These are phyloP conservation scores for Ophiostoma triangulosporum DNA, from an alignment of 2,329 filamentous ascomycete species.

Conservation along the genomic window DNA sequence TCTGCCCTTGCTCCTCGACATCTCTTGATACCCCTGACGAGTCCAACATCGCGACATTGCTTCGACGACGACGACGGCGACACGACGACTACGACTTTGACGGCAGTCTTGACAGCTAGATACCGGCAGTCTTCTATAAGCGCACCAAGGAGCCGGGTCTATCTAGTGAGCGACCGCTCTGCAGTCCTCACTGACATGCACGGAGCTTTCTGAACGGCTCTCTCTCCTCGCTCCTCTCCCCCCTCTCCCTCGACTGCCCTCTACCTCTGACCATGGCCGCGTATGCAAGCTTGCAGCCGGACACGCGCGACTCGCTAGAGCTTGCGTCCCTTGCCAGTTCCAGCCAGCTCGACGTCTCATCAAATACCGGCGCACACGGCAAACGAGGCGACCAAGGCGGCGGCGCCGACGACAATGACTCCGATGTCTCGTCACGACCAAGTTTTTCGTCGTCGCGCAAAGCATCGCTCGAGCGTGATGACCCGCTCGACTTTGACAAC, in stretches of 20 bases:
- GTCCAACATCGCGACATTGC: background rate
- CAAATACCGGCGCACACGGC: slow-evolving; percentile 40
- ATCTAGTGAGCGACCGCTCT: background rate
- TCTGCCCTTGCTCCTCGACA: background rate
- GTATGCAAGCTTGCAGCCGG: slow-evolving; percentile 31
- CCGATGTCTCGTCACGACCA: slow-evolving; percentile 58
- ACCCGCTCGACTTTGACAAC: slow-evolving; percentile 56
- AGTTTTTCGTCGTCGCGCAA: slow-evolving; percentile 86
- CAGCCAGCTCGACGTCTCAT: slow-evolving; percentile 45
- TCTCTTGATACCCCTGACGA: background rate
- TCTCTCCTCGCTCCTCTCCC: background rate
- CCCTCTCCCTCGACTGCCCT: background rate
- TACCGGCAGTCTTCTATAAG: background rate
- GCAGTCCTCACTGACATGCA: background rate
- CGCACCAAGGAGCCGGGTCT: no score
- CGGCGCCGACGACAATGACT: slow-evolving; percentile 28
- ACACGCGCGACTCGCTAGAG: slow-evolving; percentile 81
- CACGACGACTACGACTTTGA: background rate
- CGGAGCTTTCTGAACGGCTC: background rate
- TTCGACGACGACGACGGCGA: background rate
- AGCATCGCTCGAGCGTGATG: slow-evolving; percentile 76
- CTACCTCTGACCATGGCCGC: slow-evolving; percentile 23
- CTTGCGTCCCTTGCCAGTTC: slow-evolving; percentile 88
- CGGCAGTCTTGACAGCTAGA: background rate
- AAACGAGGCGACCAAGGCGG: slow-evolving; percentile 28